phyloP scores from a whole-genome alignment of 352 stramenopile genomes.

The Plasmopara muralis region DNA sequence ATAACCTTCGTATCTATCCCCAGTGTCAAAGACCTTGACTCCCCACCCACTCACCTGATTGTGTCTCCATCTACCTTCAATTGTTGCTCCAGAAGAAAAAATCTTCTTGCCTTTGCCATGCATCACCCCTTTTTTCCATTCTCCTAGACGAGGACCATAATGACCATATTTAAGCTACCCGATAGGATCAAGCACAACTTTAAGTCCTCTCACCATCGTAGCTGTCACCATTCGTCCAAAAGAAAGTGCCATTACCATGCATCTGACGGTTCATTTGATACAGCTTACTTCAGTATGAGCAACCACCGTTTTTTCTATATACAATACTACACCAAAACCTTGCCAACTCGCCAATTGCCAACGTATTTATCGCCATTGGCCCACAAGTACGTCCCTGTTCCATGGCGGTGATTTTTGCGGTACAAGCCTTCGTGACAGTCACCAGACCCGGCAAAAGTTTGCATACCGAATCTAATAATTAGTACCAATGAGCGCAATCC shows the following conservation, averaged over 20 bases:
- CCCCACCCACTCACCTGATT: constrained; percentile 59
- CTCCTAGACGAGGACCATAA: constrained; percentile 30
- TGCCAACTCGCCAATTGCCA: constrained; percentile 73
- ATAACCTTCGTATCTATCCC: constrained; percentile 62
- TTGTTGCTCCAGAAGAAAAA: constrained; percentile 47
- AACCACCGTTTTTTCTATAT: neutral
- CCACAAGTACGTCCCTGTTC: constrained; percentile 82
- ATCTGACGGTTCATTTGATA: constrained; percentile 33
- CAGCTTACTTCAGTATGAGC: no score
- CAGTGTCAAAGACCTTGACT: constrained; percentile 53
- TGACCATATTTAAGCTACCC: constrained; percentile 8
- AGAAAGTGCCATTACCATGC: constrained; percentile 62
- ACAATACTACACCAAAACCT: constrained; percentile 28
- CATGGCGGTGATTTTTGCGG: constrained; percentile 78
- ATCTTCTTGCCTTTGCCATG: constrained; percentile 68
- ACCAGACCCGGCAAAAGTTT: constrained; percentile 69
- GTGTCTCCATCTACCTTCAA: constrained; percentile 56
- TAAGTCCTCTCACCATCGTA: constrained; percentile 53
- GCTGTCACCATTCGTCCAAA: constrained; percentile 66
- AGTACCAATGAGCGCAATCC: no score
- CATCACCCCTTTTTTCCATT: constrained; percentile 76
- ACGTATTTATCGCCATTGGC: constrained; percentile 87
- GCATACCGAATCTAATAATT: constrained; percentile 64
- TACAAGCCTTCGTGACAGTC: constrained; percentile 87
- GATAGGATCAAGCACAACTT: constrained; percentile 4